These are phyloP conservation scores for Isabelozyma gotoi DNA, from an alignment of 805 yeast species.

Conservation along the genomic window DNA sequence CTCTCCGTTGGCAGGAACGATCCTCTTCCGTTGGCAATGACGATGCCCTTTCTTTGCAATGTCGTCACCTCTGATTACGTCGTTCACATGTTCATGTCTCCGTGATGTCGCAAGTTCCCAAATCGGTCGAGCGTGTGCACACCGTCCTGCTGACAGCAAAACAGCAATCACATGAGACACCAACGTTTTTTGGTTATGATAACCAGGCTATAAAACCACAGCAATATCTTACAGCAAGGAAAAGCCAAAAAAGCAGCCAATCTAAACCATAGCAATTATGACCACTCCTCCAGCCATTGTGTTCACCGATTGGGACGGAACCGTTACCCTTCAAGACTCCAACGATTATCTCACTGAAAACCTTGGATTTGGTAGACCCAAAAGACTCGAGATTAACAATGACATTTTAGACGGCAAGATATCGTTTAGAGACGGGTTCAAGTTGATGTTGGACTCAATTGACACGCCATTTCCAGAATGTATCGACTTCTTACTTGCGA, in stretches of 20 bases:
- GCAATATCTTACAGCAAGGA: background rate
- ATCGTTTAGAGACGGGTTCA: constrained; percentile 80
- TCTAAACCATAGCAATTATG: constrained; percentile 3
- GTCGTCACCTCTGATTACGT: no score
- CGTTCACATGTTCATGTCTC: no score
- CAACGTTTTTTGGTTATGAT: background rate
- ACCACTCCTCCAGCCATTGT: constrained; percentile 61
- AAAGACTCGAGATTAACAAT: constrained; percentile 67
- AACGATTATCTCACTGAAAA: constrained; percentile 89
- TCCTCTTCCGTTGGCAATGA: no score
- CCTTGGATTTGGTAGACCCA: constrained; percentile 77
- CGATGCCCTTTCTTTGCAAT: no score
- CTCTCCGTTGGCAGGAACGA: no score
- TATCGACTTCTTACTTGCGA: constrained; percentile 60
- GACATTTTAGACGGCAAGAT: constrained; percentile 67
- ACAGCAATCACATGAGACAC: background rate
- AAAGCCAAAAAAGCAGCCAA: background rate
- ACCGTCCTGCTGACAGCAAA: background rate
- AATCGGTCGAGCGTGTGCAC: background rate
- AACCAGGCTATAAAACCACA: background rate
- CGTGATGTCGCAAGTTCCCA: background rate
- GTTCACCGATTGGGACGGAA: constrained; percentile 98
- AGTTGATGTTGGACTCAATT: constrained; percentile 79
- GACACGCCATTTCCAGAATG: constrained; percentile 78
- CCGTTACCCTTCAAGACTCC: constrained; percentile 92